These are phyloP conservation scores for Oryza officinalis DNA, from an alignment of 176 grass and related monocot species.

Conservation along the genomic window DNA sequence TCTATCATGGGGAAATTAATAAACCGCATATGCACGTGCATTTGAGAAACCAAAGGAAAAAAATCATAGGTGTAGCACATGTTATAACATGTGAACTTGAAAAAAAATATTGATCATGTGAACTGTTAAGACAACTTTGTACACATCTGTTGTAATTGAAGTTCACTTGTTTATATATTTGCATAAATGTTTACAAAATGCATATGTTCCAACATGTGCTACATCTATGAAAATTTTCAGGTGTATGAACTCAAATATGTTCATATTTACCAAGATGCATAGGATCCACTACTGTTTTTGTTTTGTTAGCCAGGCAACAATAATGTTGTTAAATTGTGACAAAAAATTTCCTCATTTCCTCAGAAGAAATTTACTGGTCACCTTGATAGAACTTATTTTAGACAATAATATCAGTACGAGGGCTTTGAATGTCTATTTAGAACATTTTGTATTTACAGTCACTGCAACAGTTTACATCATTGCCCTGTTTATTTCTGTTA, in stretches of 20 bases:
- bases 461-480: not conserved
- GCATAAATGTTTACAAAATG: not conserved
- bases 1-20: not conserved
- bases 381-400: not conserved
- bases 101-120: not conserved
- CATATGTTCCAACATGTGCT: not conserved
- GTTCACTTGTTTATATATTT: not conserved
- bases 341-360: not conserved
- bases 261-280: not conserved
- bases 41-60: not conserved
- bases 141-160: not conserved
- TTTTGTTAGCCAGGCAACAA: not conserved
- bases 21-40: not conserved
- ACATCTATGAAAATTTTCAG: not conserved
- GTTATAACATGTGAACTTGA: not conserved
- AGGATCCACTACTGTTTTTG: not conserved
- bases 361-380: not conserved
- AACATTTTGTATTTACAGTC: not conserved
- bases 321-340: not conserved
- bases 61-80: not conserved
- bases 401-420: not conserved
- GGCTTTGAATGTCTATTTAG: not conserved
- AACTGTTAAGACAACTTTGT: not conserved
- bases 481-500: conserved; percentile 1
- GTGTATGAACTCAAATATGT: not conserved